A percentile compares a stretch with the other conserved stretches of the same genome.
Evolutionary conservation across 805 yeast genomes (phyloP).

Genomic region (Ogataea pignaliae): DNA sequence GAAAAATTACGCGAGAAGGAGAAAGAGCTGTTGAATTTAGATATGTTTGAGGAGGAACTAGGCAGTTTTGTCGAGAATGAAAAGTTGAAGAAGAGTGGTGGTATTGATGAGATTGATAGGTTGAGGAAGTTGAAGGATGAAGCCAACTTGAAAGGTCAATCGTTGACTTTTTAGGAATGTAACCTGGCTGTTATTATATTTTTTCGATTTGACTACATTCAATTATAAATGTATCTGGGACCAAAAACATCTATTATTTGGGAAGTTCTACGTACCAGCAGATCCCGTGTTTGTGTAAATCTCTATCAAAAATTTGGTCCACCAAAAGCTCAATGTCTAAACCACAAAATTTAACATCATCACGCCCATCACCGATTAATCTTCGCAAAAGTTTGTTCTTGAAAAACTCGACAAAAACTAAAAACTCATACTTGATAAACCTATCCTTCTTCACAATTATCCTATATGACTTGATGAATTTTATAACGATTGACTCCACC

Average conservation of each 20-base stretch:
- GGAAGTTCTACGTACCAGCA: background rate
- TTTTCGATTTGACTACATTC: no score
- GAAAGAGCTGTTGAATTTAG: conserved; percentile 47
- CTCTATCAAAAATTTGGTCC: background rate
- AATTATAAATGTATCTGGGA: no score
- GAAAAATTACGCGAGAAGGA: conserved; percentile 76
- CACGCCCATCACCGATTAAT: background rate
- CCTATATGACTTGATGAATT: conserved; percentile 16
- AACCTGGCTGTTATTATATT: no score
- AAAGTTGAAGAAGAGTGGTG: conserved; percentile 78
- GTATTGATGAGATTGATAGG: conserved; percentile 81
- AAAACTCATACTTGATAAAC: conserved; percentile 3
- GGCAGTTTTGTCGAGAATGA: conserved; percentile 79
- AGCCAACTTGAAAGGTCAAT: conserved; percentile 56
- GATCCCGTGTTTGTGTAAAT: background rate
- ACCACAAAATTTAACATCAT: no score
- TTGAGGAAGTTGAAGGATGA: conserved; percentile 62
- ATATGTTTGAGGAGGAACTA: conserved; percentile 79
- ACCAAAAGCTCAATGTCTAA: background rate
- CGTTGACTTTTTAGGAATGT: conserved; percentile 9
- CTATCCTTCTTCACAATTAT: conserved; percentile 6
- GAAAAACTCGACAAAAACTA: conserved; percentile 2
- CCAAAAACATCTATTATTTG: no score
- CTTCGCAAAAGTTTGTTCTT: background rate
- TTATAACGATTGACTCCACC: conserved; percentile 13